phyloP scores from a whole-genome alignment of 176 grass and related monocot genomes.

The Bonia amplexicaulis region DNA sequence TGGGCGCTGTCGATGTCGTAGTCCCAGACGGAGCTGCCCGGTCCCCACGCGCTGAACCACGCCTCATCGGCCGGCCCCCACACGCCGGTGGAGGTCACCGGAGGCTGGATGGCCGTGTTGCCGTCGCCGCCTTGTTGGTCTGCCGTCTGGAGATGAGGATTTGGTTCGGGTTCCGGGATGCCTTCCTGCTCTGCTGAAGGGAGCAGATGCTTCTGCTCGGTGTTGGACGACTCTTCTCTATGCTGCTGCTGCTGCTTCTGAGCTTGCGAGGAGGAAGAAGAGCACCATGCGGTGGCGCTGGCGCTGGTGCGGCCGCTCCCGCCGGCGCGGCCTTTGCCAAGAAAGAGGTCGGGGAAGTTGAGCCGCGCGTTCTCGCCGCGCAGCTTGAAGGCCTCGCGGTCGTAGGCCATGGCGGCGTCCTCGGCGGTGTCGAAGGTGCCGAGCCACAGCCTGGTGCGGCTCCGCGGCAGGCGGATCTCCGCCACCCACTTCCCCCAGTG shows the following conservation, averaged over 20 bases:
- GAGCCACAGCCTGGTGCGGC: conserved; percentile 90
- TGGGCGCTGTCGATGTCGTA: conserved; percentile 83
- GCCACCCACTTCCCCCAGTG: conserved; percentile 99
- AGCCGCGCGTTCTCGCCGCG: conserved; percentile 83
- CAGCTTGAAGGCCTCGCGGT: conserved; percentile 86
- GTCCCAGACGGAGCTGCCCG: conserved; percentile 87
- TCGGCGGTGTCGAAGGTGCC: conserved; percentile 98
- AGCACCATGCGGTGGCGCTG: conserved; percentile 41
- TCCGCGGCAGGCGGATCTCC: conserved; percentile 87
- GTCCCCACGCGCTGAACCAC: conserved; percentile 93
- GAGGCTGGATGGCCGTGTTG: conserved; percentile 12
- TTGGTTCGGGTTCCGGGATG: conserved; percentile 12
- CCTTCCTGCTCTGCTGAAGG: conserved; percentile 20
- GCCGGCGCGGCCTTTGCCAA: conserved; percentile 47
- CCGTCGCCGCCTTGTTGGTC: not conserved
- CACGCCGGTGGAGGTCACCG: conserved; percentile 29
- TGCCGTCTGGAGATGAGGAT: not conserved
- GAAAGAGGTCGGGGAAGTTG: conserved; percentile 93
- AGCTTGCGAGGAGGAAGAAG: conserved; percentile 34
- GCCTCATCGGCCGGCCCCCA: conserved; percentile 80
- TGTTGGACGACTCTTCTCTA: not conserved
- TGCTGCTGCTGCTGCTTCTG: conserved; percentile 10
- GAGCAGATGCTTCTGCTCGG: conserved; percentile 9
- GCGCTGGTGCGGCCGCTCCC: conserved; percentile 47
- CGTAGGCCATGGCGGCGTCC: conserved; percentile 96